Evolutionary conservation across 495 filamentous ascomycete genomes (phyloP).

Genomic region (Echria macrotheca): DNA sequence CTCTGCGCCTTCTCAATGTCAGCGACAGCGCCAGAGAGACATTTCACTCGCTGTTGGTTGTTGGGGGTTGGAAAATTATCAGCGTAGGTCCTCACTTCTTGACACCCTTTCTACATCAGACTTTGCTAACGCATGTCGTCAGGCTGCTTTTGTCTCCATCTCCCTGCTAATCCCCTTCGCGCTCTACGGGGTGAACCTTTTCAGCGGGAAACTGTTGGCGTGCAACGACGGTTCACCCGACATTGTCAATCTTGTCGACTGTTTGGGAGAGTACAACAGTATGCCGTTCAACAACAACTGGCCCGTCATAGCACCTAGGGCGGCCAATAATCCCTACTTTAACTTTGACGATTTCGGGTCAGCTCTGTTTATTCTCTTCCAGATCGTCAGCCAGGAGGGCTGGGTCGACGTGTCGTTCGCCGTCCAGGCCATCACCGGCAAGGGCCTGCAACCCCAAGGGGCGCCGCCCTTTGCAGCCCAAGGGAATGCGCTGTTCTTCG

Average conservation of each 20-base stretch:
- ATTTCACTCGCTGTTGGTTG: conserved; percentile 92
- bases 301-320: conserved; percentile 75
- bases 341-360: conserved; percentile 92
- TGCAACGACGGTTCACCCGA: conserved; percentile 68
- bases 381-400: conserved; percentile 97
- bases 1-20: conserved; percentile 85
- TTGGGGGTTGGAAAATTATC: conserved; percentile 87
- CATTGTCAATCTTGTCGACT: conserved; percentile 60
- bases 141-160: conserved; percentile 87
- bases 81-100: conserved; percentile 34
- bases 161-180: conserved; percentile 94
- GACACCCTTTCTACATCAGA: conserved; percentile 19
- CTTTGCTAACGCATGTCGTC: conserved; percentile 8
- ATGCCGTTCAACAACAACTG: conserved; percentile 68
- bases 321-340: conserved; percentile 74
- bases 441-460: conserved; percentile 60
- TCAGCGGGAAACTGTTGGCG: conserved; percentile 68
- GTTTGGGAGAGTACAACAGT: conserved; percentile 74
- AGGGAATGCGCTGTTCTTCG: conserved; percentile 88
- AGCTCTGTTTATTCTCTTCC: conserved; percentile 92
- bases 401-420: conserved; percentile 89
- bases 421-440: conserved; percentile 76
- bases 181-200: conserved; percentile 89
- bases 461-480: conserved; percentile 52
- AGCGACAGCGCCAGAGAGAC: conserved; percentile 94